These are phyloP conservation scores for Eragrostis curvula DNA, from an alignment of 176 grass and related monocot species.

Conservation along the genomic window DNA sequence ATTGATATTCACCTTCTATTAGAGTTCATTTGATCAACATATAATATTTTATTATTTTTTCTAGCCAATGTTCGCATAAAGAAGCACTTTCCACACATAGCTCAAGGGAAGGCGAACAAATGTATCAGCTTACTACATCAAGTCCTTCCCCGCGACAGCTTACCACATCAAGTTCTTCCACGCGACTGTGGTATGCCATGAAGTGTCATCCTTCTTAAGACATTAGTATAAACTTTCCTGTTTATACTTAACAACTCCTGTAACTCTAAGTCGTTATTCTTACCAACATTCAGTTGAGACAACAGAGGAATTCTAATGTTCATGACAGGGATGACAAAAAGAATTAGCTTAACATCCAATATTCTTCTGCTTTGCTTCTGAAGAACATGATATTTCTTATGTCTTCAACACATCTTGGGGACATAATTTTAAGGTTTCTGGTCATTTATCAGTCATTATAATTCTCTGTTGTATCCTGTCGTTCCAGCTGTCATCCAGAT, in stretches of 20 bases:
- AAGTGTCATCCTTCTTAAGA: not conserved
- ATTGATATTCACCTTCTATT: constrained; percentile 1
- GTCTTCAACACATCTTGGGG: not conserved
- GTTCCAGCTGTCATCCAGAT: constrained; percentile 9
- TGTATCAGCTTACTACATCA: not conserved
- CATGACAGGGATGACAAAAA: not conserved
- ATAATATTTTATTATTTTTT: constrained; percentile 10
- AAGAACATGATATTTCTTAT: not conserved
- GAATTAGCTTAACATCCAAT: not conserved
- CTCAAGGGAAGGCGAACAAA: constrained; percentile 21
- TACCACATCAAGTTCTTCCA: not conserved
- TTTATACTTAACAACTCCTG: not conserved
- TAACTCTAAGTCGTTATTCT: not conserved
- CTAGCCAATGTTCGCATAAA: constrained; percentile 26
- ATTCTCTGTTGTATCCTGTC: not conserved
- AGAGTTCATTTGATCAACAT: not conserved
- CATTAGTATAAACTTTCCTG: not conserved
- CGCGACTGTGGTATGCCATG: not conserved
- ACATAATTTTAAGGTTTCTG: constrained; percentile 1
- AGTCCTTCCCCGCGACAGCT: constrained; percentile 2
- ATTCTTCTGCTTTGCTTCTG: not conserved
- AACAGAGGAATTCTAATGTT: not conserved
- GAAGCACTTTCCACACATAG: not conserved
- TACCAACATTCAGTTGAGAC: not conserved
- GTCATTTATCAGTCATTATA: not conserved